Evolutionary conservation across 345 rosid genomes (phyloP).

Genomic region (Ailanthus altissimus): DNA sequence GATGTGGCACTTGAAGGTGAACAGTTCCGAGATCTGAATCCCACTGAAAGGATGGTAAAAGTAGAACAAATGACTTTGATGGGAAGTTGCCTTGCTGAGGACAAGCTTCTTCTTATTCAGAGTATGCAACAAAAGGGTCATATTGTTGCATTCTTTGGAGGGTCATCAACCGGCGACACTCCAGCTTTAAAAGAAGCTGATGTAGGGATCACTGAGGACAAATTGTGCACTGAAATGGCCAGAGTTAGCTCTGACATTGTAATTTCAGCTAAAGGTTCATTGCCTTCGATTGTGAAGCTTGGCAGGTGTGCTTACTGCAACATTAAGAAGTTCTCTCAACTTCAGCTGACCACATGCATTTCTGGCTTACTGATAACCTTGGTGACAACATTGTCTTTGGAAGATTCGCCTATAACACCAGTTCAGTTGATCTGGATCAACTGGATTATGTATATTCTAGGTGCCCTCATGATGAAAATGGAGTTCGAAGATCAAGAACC

Average conservation of each 20-base stretch:
- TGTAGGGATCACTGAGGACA: conserved; percentile 14
- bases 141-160: conserved; percentile 30
- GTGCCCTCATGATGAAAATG: conserved; percentile 29
- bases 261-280: conserved; percentile 5
- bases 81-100: conserved; percentile 16
- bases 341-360: conserved; percentile 25
- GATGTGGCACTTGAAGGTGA: conserved; percentile 14
- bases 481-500: conserved; percentile 13
- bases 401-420: conserved; percentile 26
- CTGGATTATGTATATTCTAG: conserved; percentile 7
- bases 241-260: conserved; percentile 24
- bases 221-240: conserved; percentile 12
- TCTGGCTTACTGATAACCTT: conserved; percentile 29
- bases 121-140: conserved; percentile 18
- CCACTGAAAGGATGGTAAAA: background rate
- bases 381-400: conserved; percentile 13
- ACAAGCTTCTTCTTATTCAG: conserved; percentile 24
- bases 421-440: conserved; percentile 30
- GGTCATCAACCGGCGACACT: conserved; percentile 15
- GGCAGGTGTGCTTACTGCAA: conserved; percentile 30
- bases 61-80: conserved; percentile 13
- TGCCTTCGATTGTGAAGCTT: background rate
- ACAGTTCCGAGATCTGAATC: background rate
- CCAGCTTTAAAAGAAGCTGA: conserved; percentile 30
- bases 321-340: conserved; percentile 32